phyloP scores from a whole-genome alignment of 2,329 filamentous ascomycete genomes.

The Colletotrichum simmondsii region DNA sequence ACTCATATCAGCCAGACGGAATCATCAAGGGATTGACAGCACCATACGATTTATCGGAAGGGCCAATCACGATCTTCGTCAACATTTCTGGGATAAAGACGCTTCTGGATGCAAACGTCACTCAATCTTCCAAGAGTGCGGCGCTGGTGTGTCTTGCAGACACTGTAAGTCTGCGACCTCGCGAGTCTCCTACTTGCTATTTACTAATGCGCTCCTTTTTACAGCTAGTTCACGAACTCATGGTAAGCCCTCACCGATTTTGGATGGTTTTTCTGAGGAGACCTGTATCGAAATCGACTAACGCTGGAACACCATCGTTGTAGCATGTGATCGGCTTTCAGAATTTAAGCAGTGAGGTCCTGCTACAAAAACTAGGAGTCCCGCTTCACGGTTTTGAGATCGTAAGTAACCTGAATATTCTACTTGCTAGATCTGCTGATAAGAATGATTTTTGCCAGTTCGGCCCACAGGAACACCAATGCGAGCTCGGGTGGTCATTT shows the following conservation, averaged over 20 bases:
- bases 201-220: neutral
- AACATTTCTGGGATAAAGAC: neutral
- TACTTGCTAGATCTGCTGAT: too few species aligned
- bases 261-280: neutral
- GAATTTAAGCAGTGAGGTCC: neutral
- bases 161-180: neutral
- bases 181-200: neutral
- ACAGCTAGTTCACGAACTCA: neutral
- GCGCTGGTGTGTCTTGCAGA: neutral
- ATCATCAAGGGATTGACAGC: neutral
- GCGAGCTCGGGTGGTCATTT: neutral
- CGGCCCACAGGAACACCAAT: neutral
- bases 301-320: neutral
- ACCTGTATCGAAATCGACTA: neutral
- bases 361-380: neutral
- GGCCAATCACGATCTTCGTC: neutral
- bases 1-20: neutral
- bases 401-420: neutral
- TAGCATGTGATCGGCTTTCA: neutral
- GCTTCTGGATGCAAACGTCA: neutral
- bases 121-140: neutral
- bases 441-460: neutral
- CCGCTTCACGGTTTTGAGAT: neutral
- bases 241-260: neutral
- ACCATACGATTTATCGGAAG: neutral